A percentile compares a stretch with the other conserved stretches of the same genome.
These are phyloP conservation scores for Colletotrichum caudatum DNA, from an alignment of 2,329 filamentous ascomycete genomes.

Conservation along the genomic window DNA sequence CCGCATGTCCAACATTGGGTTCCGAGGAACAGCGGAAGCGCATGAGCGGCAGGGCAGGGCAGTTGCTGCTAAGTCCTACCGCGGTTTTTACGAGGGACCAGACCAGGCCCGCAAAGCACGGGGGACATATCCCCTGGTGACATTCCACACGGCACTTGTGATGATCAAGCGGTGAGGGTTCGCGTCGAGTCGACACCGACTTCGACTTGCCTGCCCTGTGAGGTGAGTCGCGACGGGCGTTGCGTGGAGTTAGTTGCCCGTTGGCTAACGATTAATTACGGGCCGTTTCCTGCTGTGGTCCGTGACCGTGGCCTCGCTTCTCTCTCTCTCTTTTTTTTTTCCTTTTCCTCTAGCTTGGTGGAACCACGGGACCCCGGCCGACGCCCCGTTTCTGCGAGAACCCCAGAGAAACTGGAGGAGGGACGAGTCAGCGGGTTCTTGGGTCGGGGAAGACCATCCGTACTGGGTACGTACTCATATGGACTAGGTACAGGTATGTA, in stretches of 20 bases:
- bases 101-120: neutral
- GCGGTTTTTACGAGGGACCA: constrained; percentile 13
- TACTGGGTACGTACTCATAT: too few relatives aligned
- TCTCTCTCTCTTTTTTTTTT: neutral
- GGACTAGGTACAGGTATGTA: too few relatives aligned
- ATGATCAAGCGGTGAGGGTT: constrained; percentile 40
- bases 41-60: neutral
- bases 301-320: constrained; percentile 9
- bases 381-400: constrained; percentile 31
- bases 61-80: constrained; percentile 7
- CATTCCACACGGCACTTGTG: constrained; percentile 30
- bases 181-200: constrained; percentile 9
- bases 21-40: constrained; percentile 15
- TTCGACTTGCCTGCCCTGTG: neutral
- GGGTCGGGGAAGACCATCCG: neutral
- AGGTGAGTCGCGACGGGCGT: constrained; percentile 3
- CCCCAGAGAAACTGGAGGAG: constrained; percentile 21
- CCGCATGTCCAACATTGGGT: constrained; percentile 15
- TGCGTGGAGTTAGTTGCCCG: constrained; percentile 29
- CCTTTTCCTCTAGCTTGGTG: neutral
- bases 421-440: constrained; percentile 31
- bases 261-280: constrained; percentile 41
- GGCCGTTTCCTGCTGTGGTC: constrained; percentile 35
- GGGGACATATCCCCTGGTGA: constrained; percentile 28
- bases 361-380: constrained; percentile 3